Evolutionary conservation across 805 yeast genomes (phyloP).

Genomic region (Kodamaea hsintzibuensis): DNA sequence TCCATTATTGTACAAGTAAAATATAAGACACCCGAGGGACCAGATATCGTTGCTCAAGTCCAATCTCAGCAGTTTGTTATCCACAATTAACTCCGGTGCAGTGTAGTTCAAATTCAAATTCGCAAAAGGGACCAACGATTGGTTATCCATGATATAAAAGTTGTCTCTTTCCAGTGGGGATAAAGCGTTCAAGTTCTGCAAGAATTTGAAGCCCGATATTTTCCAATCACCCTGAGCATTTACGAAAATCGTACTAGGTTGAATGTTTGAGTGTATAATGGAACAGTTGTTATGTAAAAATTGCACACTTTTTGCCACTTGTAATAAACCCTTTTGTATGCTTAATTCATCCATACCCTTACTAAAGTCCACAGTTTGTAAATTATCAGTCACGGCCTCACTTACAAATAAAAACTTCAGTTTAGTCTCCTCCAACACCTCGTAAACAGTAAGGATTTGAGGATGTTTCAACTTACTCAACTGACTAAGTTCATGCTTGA

Average conservation of each 20-base stretch:
- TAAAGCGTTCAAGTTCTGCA: constrained; percentile 51
- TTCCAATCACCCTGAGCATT: constrained; percentile 95
- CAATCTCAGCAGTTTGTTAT: constrained; percentile 47
- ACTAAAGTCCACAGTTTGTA: constrained; percentile 39
- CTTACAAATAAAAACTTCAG: constrained; percentile 78
- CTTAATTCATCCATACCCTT: constrained; percentile 60
- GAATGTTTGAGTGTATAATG: constrained; percentile 72
- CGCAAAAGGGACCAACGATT: constrained; percentile 78
- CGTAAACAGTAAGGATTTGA: constrained; percentile 75
- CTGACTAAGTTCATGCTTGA: constrained; percentile 67
- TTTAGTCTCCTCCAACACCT: constrained; percentile 86
- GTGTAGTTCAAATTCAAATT: constrained; percentile 70
- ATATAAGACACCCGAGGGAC: constrained; percentile 77
- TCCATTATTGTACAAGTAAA: constrained; percentile 61
- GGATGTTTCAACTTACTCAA: constrained; percentile 89
- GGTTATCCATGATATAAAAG: constrained; percentile 67
- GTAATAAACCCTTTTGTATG: constrained; percentile 80
- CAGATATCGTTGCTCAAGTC: constrained; percentile 77
- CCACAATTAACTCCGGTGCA: constrained; percentile 82
- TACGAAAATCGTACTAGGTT: constrained; percentile 74
- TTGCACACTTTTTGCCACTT: constrained; percentile 72
- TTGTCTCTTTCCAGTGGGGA: constrained; percentile 51
- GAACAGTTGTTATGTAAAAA: constrained; percentile 80
- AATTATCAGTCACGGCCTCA: constrained; percentile 66
- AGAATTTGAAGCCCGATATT: constrained; percentile 64